Base-by-base conservation (phyloP, 805 yeast species). In the Wickerhamiella kurtzmanii region DNA sequence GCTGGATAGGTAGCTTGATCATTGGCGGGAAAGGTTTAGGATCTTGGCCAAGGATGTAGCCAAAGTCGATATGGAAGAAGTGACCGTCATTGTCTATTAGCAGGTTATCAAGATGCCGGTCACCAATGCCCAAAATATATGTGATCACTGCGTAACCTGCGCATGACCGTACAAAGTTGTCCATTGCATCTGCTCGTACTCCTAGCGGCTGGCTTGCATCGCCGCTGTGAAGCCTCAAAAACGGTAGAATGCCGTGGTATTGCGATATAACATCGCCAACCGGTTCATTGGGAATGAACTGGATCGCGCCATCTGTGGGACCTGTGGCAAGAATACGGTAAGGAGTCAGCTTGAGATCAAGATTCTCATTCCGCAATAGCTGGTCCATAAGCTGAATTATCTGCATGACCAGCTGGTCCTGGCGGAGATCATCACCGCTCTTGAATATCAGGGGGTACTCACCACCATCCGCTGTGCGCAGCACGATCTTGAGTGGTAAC, bases 11-110 rank as follows among this genome's bases (percentile, higher is more conserved):
- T 36, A 92, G 68, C 60, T 92, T 92, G 96, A 92, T 92, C 66
- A 89, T 71, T 1, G 99, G 99, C 13, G 99, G 97, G 65, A 92
- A 92, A 13, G 97, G 97, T 62, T 92, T 92, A 2, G 99, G 99
- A 62, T 92, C 99, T 45, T 88, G 80, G 0, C 99, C 99, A 46
- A 92, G 67, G 44, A 92, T 89, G 59, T 92, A 92, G 1, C 99
- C 99, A 63, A 85, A 92, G 64, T 92, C 99, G 1, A 95, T 96
- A 64, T 92, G 99, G 76, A 94, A 89, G 61, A 92, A 92, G 56
- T 79, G 84, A 1, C 94, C 80, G 73, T 89, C 82, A 52, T 79
- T 86, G 44, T 79, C 82, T 36, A 85, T 72, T 41, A 92, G 69
- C 52, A 92, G 66, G 58, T 92, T 92, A 59, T 92, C 99, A 52